phyloP scores from a whole-genome alignment of 1,284 basidiomycete species.

The Wallemia hederae region DNA sequence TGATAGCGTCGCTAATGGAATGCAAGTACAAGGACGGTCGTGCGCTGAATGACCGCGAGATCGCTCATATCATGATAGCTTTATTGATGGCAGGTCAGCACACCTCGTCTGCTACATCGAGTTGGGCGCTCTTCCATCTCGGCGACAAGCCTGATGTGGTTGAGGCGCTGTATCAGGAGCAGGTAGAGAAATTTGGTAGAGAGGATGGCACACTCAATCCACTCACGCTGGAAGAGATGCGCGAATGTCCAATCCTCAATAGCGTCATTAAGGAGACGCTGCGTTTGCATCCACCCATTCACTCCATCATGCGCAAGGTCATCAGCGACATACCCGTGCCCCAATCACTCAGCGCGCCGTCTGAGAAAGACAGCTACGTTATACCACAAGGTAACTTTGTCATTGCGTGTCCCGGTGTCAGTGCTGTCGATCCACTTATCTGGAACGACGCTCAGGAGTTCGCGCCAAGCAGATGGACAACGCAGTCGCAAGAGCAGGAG shows the following conservation, averaged over 20 bases:
- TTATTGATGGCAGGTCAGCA: constrained; percentile 95
- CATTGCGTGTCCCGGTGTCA: constrained; percentile 63
- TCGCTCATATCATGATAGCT: constrained; percentile 90
- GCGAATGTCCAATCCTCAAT: constrained; percentile 53
- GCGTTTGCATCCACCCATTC: constrained; percentile 51
- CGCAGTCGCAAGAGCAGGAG: constrained; percentile 40
- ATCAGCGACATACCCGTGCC: constrained; percentile 60
- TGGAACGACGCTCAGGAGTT: constrained; percentile 50
- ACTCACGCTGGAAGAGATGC: constrained; percentile 64
- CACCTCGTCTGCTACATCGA: constrained; percentile 68
- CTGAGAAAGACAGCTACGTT: constrained; percentile 37
- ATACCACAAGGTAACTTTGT: constrained; percentile 79
- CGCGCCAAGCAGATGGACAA: constrained; percentile 62
- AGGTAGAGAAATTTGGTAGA: constrained; percentile 49
- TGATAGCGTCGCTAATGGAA: constrained; percentile 64
- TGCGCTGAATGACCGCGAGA: constrained; percentile 53
- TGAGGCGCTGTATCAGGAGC: constrained; percentile 59
- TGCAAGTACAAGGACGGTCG: constrained; percentile 67
- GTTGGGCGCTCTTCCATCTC: constrained; percentile 76
- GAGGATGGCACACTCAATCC: constrained; percentile 49
- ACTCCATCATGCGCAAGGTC: constrained; percentile 51
- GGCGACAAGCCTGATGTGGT: constrained; percentile 48
- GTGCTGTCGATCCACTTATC: constrained; percentile 54
- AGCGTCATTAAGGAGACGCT: constrained; percentile 65
- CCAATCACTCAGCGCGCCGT: constrained; percentile 42